Evolutionary conservation across 2,329 filamentous ascomycete species (phyloP), one percentile per base, ranked within the genome.

Genomic region (Myriosclerotinia duriaeana): DNA sequence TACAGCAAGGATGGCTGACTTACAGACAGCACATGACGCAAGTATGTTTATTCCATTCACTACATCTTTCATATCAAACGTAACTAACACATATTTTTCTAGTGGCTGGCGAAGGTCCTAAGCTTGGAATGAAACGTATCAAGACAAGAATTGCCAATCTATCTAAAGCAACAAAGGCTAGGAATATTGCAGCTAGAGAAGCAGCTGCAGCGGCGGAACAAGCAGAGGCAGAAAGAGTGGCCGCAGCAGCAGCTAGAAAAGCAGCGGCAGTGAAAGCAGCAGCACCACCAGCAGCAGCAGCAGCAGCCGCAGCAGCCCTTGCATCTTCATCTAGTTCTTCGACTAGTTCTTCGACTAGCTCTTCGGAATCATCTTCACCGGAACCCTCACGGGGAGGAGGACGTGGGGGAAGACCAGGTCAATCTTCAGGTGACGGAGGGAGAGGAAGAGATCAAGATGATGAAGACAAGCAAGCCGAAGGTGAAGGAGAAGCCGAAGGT

Each of bases 121-220:
- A 61, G 34, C 58, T 61, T 40, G 58, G 58, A 50, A 7, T 61
- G 58, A 61, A 38, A 40, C 58, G 58, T 20, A 61, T 61, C 20
- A 50, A 61, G 58, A 61, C 58, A 26, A 50, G 58, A 38, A 61
- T 61, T 61, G 30, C 58, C 44, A 48, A 50, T 40, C 58, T 50
- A 26, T 44, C 58, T 17, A 26, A 40, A 40, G 58, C 58, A 52
- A 61, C 58, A 2, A 61, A 8, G 34, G 44, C n/a, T 6, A 50
- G 34, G 6, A 61, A 61, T 50, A 38, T 61, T 22, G 58, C 44
- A 11, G 44, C 58, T 9, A 61, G 14, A 50, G n/a, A 50, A 40
- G 58, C 44, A 26, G 0, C 22, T 15, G 22, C 14, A 26, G 48
- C 46, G 9, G 9, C 8, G 8, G 14, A 5, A 34, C 2, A 36